Evolutionary conservation across 2,329 filamentous ascomycete genomes (phyloP), one percentile per base, ranked within the genome.

Genomic region (Penicillium vulpinum): DNA sequence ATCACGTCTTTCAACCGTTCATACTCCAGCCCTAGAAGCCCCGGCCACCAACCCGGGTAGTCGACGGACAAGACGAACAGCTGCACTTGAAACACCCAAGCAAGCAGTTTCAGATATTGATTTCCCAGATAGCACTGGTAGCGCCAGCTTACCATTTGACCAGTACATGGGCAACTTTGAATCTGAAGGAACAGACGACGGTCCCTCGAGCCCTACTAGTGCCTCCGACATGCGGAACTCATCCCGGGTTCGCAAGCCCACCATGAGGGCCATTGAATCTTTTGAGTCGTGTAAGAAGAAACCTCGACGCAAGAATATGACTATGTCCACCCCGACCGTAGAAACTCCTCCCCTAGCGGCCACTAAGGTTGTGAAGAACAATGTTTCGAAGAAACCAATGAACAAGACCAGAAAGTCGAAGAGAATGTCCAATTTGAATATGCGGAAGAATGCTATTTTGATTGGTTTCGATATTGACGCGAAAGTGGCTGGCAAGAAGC

Each of bases 211-310:
- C n/a, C 57, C 67, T 39, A 52, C 58, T 41, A 53, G 60, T 47
- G 38, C 61, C 24, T 59, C 52, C 49, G 66, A 64, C 8, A 58
- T 57, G 28, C 66, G 68, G n/a, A 54, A 64, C 33, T 73, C 70
- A 18, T 61, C 54, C 16, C 69, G 70, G 5, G 39, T 66, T 29
- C 67, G 69, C 41, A 71, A 71, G 45, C 69, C 69, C 18, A 72
- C 70, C 4, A 57, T 59, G 21, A 67, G 68, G 29, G 70, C 71
- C 8, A 61, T 68, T 21, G 70, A 73, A 58, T 64, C 69, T 39
- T 46, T 63, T 15, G 47, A 59, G 22, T 63, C 40, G 18, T 18
- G 16, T 6, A 63, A 61, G 46, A 55, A 43, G 21, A 55, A 61
- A n/a, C 18, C 57, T 26, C 60, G 57, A 9, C 36, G 55, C 16